Evolutionary conservation across 345 rosid species (phyloP).

Genomic region (Xanthoceras sorbifolium): DNA sequence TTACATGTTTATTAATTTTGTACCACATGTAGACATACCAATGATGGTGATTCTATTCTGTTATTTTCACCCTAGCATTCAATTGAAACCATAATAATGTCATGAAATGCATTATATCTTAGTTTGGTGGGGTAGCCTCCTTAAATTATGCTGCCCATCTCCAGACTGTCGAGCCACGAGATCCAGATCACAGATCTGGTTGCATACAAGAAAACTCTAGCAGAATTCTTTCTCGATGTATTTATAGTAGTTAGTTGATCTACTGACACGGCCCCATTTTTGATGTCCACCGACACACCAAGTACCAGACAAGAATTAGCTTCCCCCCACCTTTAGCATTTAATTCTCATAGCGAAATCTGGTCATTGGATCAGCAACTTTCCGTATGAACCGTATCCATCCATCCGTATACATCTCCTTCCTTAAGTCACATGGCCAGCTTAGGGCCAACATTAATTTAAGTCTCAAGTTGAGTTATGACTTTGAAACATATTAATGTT

Average conservation of each 20-base stretch:
- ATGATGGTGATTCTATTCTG: not conserved
- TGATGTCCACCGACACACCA: constrained; percentile 35
- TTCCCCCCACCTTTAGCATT: constrained; percentile 18
- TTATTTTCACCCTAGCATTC: not conserved
- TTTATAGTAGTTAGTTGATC: not conserved
- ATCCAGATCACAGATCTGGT: constrained; percentile 18
- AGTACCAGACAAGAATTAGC: constrained; percentile 16
- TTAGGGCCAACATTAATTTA: not conserved
- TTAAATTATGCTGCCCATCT: constrained; percentile 20
- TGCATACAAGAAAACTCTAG: not conserved
- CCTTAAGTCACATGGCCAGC: constrained; percentile 36
- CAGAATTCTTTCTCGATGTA: not conserved
- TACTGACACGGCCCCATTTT: constrained; percentile 15
- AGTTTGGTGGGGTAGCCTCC: constrained; percentile 21
- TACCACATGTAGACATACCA: not conserved
- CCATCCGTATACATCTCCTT: constrained; percentile 14
- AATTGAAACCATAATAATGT: not conserved
- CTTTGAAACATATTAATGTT: constrained; percentile 1
- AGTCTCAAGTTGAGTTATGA: not conserved
- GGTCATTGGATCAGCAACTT: not conserved
- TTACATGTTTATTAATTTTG: not conserved
- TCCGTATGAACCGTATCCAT: constrained; percentile 39
- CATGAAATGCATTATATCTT: not conserved
- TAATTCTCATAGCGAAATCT: constrained; percentile 16
- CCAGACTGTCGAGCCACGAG: constrained; percentile 29